Percentiles rank a stretch among this genome's conserved stretches.
phyloP scores from a whole-genome alignment of 2,329 filamentous ascomycete genomes.

The Neofusicoccum umdonicola region DNA sequence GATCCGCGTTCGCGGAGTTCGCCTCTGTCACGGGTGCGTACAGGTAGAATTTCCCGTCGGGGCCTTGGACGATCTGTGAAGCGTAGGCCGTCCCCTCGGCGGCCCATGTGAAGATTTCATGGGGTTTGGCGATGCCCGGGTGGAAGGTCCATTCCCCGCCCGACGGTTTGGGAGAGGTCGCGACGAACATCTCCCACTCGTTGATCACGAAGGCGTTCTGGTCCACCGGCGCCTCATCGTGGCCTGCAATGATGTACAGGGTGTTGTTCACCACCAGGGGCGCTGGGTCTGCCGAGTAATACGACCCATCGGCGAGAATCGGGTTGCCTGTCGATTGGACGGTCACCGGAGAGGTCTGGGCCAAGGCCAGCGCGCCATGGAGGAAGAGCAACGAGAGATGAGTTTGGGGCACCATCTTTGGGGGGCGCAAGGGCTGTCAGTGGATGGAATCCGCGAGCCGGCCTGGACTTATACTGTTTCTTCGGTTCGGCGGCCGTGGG shows the following conservation, averaged over 20 bases:
- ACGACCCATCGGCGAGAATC: slow-evolving; percentile 37
- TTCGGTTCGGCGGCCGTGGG: not conserved
- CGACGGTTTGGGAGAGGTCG: slow-evolving; percentile 26
- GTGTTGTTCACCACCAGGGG: slow-evolving; percentile 39
- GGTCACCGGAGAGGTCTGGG: not conserved
- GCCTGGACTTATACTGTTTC: not conserved
- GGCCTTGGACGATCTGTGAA: slow-evolving; percentile 36
- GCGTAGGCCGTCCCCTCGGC: slow-evolving; percentile 35
- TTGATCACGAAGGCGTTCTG: slow-evolving; percentile 38
- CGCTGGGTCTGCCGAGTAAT: slow-evolving; percentile 42
- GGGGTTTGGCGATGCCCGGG: slow-evolving; percentile 29
- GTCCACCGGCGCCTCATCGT: slow-evolving; percentile 31
- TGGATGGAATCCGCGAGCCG: not conserved
- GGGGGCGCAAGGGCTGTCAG: not conserved
- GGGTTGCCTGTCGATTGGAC: slow-evolving; percentile 30
- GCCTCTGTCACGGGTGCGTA: slow-evolving; percentile 37
- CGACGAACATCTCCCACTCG: slow-evolving; percentile 37
- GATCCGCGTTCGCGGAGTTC: slow-evolving; percentile 27
- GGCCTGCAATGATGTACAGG: slow-evolving; percentile 38
- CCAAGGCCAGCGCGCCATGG: not conserved
- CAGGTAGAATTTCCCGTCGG: slow-evolving; percentile 37
- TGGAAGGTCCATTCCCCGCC: slow-evolving; percentile 37
- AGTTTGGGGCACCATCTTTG: not conserved
- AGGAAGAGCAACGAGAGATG: not conserved
- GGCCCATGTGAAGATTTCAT: slow-evolving; percentile 38